Evolutionary conservation across 208 protist genomes (phyloP), one percentile per base, ranked within the genome.

Genomic region (Trypanosomatidae sp.): DNA sequence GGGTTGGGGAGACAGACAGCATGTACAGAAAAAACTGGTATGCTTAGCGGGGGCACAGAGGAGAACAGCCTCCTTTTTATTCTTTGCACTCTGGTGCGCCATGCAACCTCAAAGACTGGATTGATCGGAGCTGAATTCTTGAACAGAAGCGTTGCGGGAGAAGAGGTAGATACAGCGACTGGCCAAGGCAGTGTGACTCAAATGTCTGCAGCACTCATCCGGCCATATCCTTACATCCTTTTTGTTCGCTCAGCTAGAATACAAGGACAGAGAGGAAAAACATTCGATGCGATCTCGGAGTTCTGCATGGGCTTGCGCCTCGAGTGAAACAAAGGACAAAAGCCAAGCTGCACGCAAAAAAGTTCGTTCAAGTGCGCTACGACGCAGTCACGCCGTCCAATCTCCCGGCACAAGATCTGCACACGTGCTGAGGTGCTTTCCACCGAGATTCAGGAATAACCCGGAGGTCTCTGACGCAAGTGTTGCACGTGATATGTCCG

Each of bases 401-500:
- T 28, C 17, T 49, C 6, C 74, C 69, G 19, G 70, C 68, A 46
- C 88, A 92, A 7, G 41, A 33, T 10, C 71, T 73, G 73, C 90
- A 97, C 2, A 93, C 83, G 30, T 69, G 79, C 65, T 92, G 82
- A 7, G 83, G 83, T 13, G 58, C 52, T 12, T 7, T 55, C 52
- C 80, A 81, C 4, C 73, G 62, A 12, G 81, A 91, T 19, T 81
- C 82, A 13, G 83, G 81, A 39, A 95, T 85, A 30, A 84, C 58
- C 13, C 79, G 65, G 67, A 66, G 71, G 49, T 85, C 65, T 5
- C 73, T 49, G 22, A 85, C 71, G 67, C 96, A 98, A 10, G 85
- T 76, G 52, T 62, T 72, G 69, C 96, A 98, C 46, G 92, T 91
- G 50, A 97, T 86, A 58, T 91, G 76, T 10, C 96, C 96, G 74